Base-by-base conservation (phyloP, 2,329 filamentous ascomycete species). In the Didymella pomorum region DNA sequence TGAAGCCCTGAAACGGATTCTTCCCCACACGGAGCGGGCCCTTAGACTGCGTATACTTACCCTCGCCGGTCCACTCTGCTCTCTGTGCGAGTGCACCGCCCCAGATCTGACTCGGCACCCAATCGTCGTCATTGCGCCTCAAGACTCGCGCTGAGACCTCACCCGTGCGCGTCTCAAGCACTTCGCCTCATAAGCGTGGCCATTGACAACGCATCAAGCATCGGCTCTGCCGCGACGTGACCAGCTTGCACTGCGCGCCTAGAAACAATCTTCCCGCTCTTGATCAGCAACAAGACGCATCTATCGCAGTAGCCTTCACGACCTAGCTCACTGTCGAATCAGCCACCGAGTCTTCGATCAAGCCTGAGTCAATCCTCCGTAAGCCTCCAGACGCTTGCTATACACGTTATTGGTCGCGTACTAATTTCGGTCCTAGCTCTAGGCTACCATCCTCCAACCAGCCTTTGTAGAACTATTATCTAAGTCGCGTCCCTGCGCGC, bases 201-300 rank as follows among this genome's bases (percentile, higher is more conserved):
- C 75, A 78, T 77, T 78, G 76, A 77, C 76, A 78, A 73, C 76
- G 70, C 76, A 78, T 78, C 75, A 72, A 75, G 66, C 75, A 74
- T 73, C 72, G 65, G 66, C 62, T 67, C 66, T 72, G 66, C 67
- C 63, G 71, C 72, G 70, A 76, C 73, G 72, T 76, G 74, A 76
- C 69, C 62, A 70, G 60, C 67, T 62, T 65, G 59, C 65, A 62
- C 66, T 65, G 61, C 63, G 61, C 66, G 69, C 65, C 69, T 68
- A 71, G 71, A 66, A 60, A 71, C 67, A 66, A 65, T 58, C 64
- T 68, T 68, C 69, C 65, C 64, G 65, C 63, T 48, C 65, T 64
- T 62, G 58, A 68, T 59, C 68, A 72, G 68, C 75, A 76, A 70
- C 73, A 73, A 64, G 62, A 59, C 59, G 60, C 62, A 59, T 52